A percentile compares a stretch with the other conserved stretches of the same genome.
Evolutionary conservation across 2,329 filamentous ascomycete species (phyloP).

Genomic region (Shiraia bambusicola): DNA sequence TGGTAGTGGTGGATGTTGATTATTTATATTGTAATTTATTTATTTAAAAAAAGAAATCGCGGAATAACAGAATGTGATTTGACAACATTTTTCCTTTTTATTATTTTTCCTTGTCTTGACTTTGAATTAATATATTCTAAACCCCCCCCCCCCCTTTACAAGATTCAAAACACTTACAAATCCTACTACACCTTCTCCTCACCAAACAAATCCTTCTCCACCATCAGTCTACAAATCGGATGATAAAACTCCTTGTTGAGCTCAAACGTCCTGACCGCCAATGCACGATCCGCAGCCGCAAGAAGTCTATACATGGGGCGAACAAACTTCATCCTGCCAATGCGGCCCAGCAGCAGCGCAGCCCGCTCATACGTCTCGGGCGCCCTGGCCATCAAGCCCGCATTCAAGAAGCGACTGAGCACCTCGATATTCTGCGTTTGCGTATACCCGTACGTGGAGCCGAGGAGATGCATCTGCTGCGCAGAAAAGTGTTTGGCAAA

Average conservation of each 20-base stretch:
- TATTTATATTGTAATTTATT: not conserved
- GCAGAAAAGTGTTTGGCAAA: conserved; percentile 65
- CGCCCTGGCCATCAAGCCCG: conserved; percentile 76
- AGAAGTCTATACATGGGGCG: conserved; percentile 78
- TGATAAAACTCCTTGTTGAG: conserved; percentile 93
- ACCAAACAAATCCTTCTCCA: conserved; percentile 77
- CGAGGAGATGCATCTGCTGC: conserved; percentile 70
- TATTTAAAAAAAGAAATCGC: too few species aligned
- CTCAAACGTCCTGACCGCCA: conserved; percentile 81
- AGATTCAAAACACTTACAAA: too few species aligned
- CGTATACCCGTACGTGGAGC: conserved; percentile 67
- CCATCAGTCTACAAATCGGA: conserved; percentile 77
- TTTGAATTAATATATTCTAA: too few species aligned
- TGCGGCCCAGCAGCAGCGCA: conserved; percentile 72
- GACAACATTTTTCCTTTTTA: too few species aligned
- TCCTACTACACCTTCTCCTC: conserved; percentile 20
- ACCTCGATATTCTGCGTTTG: conserved; percentile 86
- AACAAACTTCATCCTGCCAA: conserved; percentile 97
- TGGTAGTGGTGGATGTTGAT: not conserved
- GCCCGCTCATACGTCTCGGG: conserved; percentile 68
- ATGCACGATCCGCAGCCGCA: conserved; percentile 68
- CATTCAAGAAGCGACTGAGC: conserved; percentile 73
- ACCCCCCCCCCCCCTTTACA: too few species aligned
- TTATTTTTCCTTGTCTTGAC: too few species aligned
- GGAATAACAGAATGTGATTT: too few species aligned